Conservation (phyloP, 106 monocot genomes). For the Xerophyta viscosa region DNA sequence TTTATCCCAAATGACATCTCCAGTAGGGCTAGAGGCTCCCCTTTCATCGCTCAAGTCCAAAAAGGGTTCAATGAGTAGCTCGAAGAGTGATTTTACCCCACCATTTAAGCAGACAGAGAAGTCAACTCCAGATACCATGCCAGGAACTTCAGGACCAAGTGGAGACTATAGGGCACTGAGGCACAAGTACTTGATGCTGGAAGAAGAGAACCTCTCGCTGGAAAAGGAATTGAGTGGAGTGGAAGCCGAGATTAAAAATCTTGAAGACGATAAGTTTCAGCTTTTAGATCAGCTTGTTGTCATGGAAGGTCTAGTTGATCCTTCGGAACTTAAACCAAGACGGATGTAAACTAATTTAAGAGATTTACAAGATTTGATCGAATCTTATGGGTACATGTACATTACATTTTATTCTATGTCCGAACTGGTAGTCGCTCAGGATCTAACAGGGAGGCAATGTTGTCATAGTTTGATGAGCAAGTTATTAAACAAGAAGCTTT, state of each 20-base stretch:
- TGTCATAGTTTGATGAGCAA: too few species aligned
- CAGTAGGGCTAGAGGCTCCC: conserved; percentile 9
- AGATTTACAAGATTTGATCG: too few species aligned
- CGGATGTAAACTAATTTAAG: not conserved
- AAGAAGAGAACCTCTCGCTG: conserved; percentile 65
- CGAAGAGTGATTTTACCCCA: conserved; percentile 20
- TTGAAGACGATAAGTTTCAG: conserved; percentile 69
- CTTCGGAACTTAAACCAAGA: conserved; percentile 36
- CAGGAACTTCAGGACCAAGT: conserved; percentile 32
- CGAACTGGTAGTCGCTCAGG: too few species aligned
- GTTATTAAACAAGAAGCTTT: too few species aligned
- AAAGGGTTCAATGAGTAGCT: conserved; percentile 40
- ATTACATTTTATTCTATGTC: too few species aligned
- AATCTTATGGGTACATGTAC: too few species aligned
- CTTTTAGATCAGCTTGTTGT: conserved; percentile 88
- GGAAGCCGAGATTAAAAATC: conserved; percentile 41
- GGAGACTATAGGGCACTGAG: conserved; percentile 56
- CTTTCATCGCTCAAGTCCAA: conserved; percentile 12
- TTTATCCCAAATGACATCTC: conserved; percentile 11
- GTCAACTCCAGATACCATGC: conserved; percentile 42
- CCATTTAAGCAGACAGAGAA: conserved; percentile 33
- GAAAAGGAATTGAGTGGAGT: conserved; percentile 50
- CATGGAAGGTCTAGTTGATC: conserved; percentile 83
- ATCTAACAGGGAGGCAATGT: too few species aligned
- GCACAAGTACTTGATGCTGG: conserved; percentile 73